A percentile compares a stretch with the other conserved stretches of the same genome.
phyloP scores from a whole-genome alignment of 2,329 filamentous ascomycete species.

The Metarhizium robertsii region DNA sequence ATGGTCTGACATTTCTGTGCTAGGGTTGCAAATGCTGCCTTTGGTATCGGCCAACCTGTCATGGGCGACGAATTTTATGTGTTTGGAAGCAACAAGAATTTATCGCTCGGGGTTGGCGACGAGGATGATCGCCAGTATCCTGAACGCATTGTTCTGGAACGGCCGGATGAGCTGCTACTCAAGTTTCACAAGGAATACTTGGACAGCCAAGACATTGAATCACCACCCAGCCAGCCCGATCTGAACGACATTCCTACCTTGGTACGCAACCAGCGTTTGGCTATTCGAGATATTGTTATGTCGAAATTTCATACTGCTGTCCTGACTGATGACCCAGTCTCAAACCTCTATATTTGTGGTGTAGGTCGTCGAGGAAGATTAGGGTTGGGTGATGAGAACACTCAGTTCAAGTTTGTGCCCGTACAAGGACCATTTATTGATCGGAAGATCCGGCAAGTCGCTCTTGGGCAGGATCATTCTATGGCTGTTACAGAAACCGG shows the following conservation, averaged over 20 bases:
- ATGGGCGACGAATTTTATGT: slow-evolving; percentile 79
- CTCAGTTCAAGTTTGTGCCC: slow-evolving; percentile 75
- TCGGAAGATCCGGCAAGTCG: slow-evolving; percentile 66
- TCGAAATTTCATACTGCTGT: slow-evolving; percentile 89
- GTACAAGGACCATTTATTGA: slow-evolving; percentile 69
- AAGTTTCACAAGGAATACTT: slow-evolving; percentile 64
- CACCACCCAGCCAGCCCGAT: slow-evolving; percentile 17
- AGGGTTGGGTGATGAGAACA: slow-evolving; percentile 82
- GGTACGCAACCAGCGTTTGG: slow-evolving; percentile 60
- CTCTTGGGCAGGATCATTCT: slow-evolving; percentile 85
- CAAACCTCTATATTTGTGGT: slow-evolving; percentile 87
- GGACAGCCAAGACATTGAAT: slow-evolving; percentile 31
- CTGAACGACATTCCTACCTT: slow-evolving; percentile 58
- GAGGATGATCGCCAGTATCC: slow-evolving; percentile 91
- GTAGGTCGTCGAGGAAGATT: slow-evolving; percentile 85
- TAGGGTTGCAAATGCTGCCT: slow-evolving; percentile 12
- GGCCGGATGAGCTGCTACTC: slow-evolving; percentile 68
- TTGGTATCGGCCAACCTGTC: slow-evolving; percentile 11
- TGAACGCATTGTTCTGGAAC: slow-evolving; percentile 67
- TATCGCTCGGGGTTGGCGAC: slow-evolving; percentile 88
- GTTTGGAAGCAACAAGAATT: slow-evolving; percentile 94
- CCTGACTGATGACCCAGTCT: slow-evolving; percentile 75
- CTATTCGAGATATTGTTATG: slow-evolving; percentile 74
- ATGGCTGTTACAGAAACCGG: slow-evolving; percentile 77
- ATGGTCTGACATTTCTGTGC: background rate